These are phyloP conservation scores for Telopea speciosissima DNA, from an alignment of 177 flowering plant genomes.

Conservation along the genomic window DNA sequence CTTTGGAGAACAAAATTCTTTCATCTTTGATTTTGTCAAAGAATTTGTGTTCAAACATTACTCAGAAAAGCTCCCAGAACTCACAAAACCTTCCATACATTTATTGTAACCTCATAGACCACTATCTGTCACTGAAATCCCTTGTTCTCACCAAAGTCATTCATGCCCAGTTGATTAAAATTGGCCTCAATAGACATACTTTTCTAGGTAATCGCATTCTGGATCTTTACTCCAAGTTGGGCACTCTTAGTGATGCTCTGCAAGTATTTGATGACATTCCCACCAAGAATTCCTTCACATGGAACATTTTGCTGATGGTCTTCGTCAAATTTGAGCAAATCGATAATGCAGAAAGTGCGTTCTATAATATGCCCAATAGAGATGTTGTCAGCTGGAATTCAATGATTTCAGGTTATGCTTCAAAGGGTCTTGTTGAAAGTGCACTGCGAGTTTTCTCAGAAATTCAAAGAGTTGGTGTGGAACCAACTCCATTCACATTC, in stretches of 20 bases:
- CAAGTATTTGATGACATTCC: conserved; percentile 38
- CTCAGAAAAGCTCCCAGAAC: conserved; percentile 8
- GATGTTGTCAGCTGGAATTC: conserved; percentile 73
- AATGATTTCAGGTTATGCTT: conserved; percentile 43
- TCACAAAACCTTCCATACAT: conserved; percentile 20
- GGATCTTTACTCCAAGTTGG: conserved; percentile 33
- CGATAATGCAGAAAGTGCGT: conserved; percentile 31
- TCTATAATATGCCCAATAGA: conserved; percentile 48
- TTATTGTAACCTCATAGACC: conserved; percentile 33
- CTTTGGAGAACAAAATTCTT: conserved; percentile 3
- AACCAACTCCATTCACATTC: conserved; percentile 43
- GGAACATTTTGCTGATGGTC: conserved; percentile 54
- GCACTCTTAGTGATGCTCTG: conserved; percentile 27
- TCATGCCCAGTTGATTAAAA: conserved; percentile 55
- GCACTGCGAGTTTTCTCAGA: conserved; percentile 29
- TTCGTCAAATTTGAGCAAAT: conserved; percentile 22
- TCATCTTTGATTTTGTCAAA: not conserved
- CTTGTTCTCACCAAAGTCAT: conserved; percentile 20
- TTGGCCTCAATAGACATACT: conserved; percentile 36
- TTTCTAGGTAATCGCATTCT: conserved; percentile 52
- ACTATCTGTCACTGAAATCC: conserved; percentile 27
- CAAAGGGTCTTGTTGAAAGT: conserved; percentile 25
- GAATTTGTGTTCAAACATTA: conserved; percentile 22
- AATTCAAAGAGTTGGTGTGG: conserved; percentile 41
- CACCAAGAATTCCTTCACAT: conserved; percentile 36